Percentiles rank a stretch among this genome's conserved stretches.
These are phyloP conservation scores for Cordyceps cateniannulata DNA, from an alignment of 2,329 filamentous ascomycete species.

Conservation along the genomic window DNA sequence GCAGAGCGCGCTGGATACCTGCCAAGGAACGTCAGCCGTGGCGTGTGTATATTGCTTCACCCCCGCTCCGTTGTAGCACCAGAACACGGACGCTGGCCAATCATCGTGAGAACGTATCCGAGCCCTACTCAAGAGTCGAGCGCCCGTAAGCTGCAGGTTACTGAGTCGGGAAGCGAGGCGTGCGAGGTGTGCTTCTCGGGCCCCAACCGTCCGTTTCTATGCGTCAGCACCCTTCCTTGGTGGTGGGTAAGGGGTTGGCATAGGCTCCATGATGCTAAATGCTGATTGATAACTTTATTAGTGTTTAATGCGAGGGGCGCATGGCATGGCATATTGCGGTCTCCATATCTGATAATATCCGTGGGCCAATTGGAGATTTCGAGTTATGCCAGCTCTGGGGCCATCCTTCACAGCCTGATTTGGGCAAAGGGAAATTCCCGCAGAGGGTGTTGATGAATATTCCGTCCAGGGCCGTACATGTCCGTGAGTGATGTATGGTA, in stretches of 20 bases:
- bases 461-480: background rate
- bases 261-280: background rate
- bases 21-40: background rate
- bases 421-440: background rate
- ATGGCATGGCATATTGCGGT: no score
- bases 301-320: background rate
- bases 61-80: background rate
- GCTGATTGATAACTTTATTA: background rate
- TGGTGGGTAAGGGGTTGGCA: no score
- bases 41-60: background rate
- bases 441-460: background rate
- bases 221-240: background rate
- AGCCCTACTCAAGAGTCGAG: background rate
- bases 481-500: background rate
- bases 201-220: no score
- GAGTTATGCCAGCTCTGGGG: background rate
- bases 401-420: background rate
- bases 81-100: background rate
- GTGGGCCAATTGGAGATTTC: background rate
- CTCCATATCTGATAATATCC: background rate
- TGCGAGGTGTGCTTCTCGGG: background rate
- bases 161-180: background rate
- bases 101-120: background rate
- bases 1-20: background rate
- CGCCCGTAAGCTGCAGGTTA: background rate